Base-by-base conservation (phyloP, 2,329 filamentous ascomycete species). In the Venturia pyrina region DNA sequence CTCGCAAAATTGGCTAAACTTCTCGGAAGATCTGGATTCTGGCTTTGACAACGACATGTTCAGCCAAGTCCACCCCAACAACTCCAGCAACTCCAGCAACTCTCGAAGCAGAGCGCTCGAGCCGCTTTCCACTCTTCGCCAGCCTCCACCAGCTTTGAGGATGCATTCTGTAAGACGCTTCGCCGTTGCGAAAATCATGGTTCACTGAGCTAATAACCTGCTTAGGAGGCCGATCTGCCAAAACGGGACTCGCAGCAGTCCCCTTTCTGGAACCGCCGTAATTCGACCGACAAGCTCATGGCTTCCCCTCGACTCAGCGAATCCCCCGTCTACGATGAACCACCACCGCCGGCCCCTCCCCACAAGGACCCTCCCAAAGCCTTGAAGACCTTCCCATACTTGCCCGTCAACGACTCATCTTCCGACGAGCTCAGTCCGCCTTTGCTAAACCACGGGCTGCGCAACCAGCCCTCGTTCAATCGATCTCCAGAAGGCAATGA, bases 251-350 rank as follows among this genome's bases (percentile, higher is more conserved):
- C 64, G 28, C 53, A 56, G 11, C 64, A 41, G 17, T 57, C 64
- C 48, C 37, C 56, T 19, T 43, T 57, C n/a, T 62, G 64, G 64
- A 57, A 41, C n/a, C 32, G 61, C 59, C 56, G 64, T 15, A 66
- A 37, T 34, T 66, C 65, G 24, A 43, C 41, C 41, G 65, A 66
- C 53, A 40, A 61, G n/a, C 44, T 66, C 43, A 63, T 66, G 46
- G 50, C 61, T 28, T 66, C 65, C 28, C 65, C 65, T 15, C 34
- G 7, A 24, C 34, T 66, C 5, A 46, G 46, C 34, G 56, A 64
- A 44, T 63, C 60, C 24, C 59, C 64, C 19, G 32, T 53, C 21
- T 43, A 46, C 21, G 64, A 66, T 48, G 64, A 66, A n/a, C 37
- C 40, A 5, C 60, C 65, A 13, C 65, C 65, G 32, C 65, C 61